A percentile compares a stretch with the other conserved stretches of the same genome.
These are phyloP conservation scores for Pezicula carpinea DNA, from an alignment of 2,329 filamentous ascomycete genomes.

Conservation along the genomic window DNA sequence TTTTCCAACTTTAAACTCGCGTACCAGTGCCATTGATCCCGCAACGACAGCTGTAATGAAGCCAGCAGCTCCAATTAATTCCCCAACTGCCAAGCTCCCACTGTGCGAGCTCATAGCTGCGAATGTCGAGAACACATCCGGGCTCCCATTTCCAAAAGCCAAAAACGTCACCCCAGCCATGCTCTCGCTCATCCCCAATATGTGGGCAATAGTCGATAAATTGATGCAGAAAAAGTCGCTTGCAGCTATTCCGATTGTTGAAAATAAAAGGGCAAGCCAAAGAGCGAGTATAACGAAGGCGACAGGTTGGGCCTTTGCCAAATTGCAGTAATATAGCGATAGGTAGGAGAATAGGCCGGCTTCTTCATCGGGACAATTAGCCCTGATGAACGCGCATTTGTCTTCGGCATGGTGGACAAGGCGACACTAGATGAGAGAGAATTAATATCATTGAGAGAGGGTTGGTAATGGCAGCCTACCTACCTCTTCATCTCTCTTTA, in stretches of 20 bases:
- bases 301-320: conserved; percentile 63
- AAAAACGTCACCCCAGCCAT: conserved; percentile 94
- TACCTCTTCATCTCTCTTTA: conserved; percentile 31
- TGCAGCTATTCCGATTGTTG: conserved; percentile 93
- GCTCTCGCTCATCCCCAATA: conserved; percentile 92
- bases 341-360: conserved; percentile 87
- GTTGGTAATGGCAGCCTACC: conserved; percentile 12
- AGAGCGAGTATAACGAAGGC: conserved; percentile 74
- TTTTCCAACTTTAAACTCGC: conserved; percentile 85
- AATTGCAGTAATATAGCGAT: conserved; percentile 81
- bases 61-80: conserved; percentile 88
- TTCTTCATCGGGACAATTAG: conserved; percentile 83
- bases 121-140: conserved; percentile 97
- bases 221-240: conserved; percentile 99
- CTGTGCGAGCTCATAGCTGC: conserved; percentile 96
- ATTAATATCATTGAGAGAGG: conserved; percentile 1
- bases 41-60: conserved; percentile 97
- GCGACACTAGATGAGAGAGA: conserved; percentile 55
- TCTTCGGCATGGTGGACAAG: conserved; percentile 72
- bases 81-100: conserved; percentile 92
- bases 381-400: conserved; percentile 80
- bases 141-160: conserved; percentile 95
- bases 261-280: conserved; percentile 89
- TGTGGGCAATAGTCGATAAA: conserved; percentile 82
- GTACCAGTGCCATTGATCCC: conserved; percentile 94